Evolutionary conservation across 169 alveolate genomes (phyloP), one percentile per base, ranked within the genome.

Genomic region (Plasmodium gaboni): DNA sequence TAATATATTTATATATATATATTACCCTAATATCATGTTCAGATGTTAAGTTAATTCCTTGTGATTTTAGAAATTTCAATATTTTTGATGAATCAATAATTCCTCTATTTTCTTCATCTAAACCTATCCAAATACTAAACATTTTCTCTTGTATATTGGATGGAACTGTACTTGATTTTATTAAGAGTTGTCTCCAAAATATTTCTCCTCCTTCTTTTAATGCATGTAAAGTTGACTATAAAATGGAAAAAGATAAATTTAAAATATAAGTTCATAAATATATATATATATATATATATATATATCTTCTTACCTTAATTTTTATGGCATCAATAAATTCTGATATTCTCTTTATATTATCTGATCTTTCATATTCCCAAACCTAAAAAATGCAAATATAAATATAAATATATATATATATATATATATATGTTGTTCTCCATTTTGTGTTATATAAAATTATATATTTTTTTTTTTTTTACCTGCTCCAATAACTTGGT

Each of bases 51-150:
- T 86, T 74, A 38, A 92, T 68, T 46, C 95, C 95, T 60, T 92
- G 93, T 19, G 95, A 92, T 55, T 73, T 78, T 26, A 92, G 64
- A 68, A 88, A 92, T 64, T 73, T 78, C 60, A 83, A 71, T 46
- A 92, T 73, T 80, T 92, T 92, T 19, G 91, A 65, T 3, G 94
- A 55, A 70, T 88, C 76, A 5, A 92, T 92, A 32, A 88, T 63
- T 5, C 95, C 95, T 51, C 86, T 85, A 26, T 92, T 92, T 87
- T 92, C 94, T 63, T 92, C 95, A 69, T 92, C 95, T 46, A 92
- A 61, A 6, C 88, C 87, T 8, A 91, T 85, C 95, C 95, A 92
- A 32, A 92, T 60, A 57, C 83, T 78, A 80, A 92, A 76, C 89
- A 80, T 74, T 61, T 88, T 87, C 19, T 92, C 93, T 59, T 92